Percentiles rank a stretch among this genome's conserved stretches.
Evolutionary conservation across 495 filamentous ascomycete genomes (phyloP).

Genomic region (Xylaria flabelliformis): DNA sequence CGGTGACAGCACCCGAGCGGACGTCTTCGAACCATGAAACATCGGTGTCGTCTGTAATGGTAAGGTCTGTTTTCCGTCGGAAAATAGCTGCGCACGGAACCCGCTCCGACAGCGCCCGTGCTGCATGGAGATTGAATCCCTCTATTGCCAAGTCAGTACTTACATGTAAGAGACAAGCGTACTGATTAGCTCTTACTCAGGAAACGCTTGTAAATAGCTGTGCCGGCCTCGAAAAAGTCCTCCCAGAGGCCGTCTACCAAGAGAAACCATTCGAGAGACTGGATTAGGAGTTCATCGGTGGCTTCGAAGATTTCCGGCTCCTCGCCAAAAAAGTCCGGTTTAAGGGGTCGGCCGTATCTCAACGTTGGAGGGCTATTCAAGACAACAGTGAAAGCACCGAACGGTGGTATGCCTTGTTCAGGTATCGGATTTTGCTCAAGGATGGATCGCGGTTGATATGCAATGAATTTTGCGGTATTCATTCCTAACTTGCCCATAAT

Average conservation of each 20-base stretch:
- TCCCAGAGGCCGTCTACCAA: constrained; percentile 72
- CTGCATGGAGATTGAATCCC: constrained; percentile 66
- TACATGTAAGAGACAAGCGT: not conserved
- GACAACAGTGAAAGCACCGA: constrained; percentile 58
- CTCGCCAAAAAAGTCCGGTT: constrained; percentile 69
- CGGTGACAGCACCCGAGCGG: constrained; percentile 42
- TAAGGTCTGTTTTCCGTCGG: constrained; percentile 45
- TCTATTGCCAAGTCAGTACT: constrained; percentile 47
- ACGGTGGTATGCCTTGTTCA: constrained; percentile 35
- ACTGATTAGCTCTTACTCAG: constrained; percentile 62
- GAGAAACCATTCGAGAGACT: constrained; percentile 84
- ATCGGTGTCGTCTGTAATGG: constrained; percentile 41
- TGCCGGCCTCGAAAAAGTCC: constrained; percentile 71
- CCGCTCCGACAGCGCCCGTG: constrained; percentile 62
- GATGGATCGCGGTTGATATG: constrained; percentile 62
- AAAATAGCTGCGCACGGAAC: constrained; percentile 53
- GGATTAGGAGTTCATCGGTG: constrained; percentile 74
- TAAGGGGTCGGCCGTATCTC: constrained; percentile 58
- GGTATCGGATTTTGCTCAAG: constrained; percentile 46
- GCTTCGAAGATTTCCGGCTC: constrained; percentile 56
- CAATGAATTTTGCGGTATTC: constrained; percentile 55
- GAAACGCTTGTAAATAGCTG: constrained; percentile 73
- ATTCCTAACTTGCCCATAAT: constrained; percentile 65
- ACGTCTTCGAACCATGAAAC: constrained; percentile 52
- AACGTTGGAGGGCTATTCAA: constrained; percentile 49